A percentile compares a stretch with the other conserved stretches of the same genome.
phyloP scores from a whole-genome alignment of 140 eudicot species.

The Ambrosia hybrid region DNA sequence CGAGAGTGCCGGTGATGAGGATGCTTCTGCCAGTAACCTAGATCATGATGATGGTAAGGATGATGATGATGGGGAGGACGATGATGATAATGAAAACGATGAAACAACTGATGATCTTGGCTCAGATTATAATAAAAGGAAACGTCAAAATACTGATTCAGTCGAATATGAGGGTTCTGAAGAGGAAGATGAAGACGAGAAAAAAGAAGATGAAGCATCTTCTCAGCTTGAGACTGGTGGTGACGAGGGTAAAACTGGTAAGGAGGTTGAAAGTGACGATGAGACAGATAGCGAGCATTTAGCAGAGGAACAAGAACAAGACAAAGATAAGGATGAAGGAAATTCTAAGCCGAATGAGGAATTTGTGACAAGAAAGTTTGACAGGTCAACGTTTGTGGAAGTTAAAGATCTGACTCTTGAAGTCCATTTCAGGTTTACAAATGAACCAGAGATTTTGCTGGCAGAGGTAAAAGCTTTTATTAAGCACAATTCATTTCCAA shows the following conservation, averaged over 20 bases:
- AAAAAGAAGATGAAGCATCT: conserved; percentile 36
- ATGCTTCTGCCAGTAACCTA: conserved; percentile 16
- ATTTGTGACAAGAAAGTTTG: conserved; percentile 40
- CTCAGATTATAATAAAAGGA: conserved; percentile 55
- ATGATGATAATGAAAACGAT: conserved; percentile 43
- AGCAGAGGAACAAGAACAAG: conserved; percentile 25
- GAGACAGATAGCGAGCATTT: conserved; percentile 35
- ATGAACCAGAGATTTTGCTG: conserved; percentile 77
- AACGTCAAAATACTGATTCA: conserved; percentile 68
- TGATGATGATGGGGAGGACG: conserved; percentile 35
- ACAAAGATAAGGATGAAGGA: conserved; percentile 9
- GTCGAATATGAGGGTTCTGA: conserved; percentile 72
- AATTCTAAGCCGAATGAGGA: conserved; percentile 23
- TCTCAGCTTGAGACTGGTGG: conserved; percentile 30
- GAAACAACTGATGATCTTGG: conserved; percentile 67
- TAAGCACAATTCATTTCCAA: background rate
- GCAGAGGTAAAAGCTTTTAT: conserved; percentile 54
- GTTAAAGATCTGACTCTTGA: conserved; percentile 48
- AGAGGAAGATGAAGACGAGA: conserved; percentile 39
- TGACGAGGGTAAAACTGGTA: conserved; percentile 37
- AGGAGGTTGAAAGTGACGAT: conserved; percentile 36
- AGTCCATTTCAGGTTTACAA: conserved; percentile 59
- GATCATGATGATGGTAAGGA: conserved; percentile 12
- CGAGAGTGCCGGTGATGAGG: conserved; percentile 45
- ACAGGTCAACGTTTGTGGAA: conserved; percentile 43